A percentile compares a stretch with the other conserved stretches of the same genome.
Conservation (phyloP, 2,329 filamentous ascomycete genomes). For the Alternaria sp. region DNA sequence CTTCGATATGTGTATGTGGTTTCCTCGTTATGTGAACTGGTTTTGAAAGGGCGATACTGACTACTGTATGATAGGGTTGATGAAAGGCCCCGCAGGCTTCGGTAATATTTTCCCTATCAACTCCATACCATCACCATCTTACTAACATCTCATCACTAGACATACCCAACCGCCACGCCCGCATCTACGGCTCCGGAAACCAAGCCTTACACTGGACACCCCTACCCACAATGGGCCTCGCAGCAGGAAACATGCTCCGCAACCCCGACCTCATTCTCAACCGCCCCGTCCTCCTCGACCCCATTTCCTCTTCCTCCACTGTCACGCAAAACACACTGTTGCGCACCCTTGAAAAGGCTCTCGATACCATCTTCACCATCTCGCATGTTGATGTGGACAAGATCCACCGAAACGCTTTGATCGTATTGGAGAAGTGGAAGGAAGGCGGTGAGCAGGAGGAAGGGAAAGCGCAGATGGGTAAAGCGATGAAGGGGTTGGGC, state of each 20-base stretch:
- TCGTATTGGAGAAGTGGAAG: conserved; percentile 37
- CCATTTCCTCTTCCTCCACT: conserved; percentile 14
- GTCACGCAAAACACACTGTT: conserved; percentile 40
- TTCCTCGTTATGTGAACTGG: too few species aligned
- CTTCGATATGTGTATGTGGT: conserved; percentile 49
- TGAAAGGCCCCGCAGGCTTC: conserved; percentile 46
- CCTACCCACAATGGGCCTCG: conserved; percentile 28
- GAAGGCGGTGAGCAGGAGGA: neutral
- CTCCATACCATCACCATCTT: neutral
- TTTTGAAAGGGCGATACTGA: too few species aligned
- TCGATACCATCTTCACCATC: conserved; percentile 28
- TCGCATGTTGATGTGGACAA: conserved; percentile 36
- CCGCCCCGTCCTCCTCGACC: conserved; percentile 37
- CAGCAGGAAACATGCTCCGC: conserved; percentile 39
- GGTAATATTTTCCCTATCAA: neutral
- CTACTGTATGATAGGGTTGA: conserved; percentile 31
- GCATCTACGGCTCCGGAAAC: conserved; percentile 45
- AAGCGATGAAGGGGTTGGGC: conserved; percentile 36
- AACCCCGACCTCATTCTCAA: conserved; percentile 31
- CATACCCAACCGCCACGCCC: conserved; percentile 30
- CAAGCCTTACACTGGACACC: conserved; percentile 43
- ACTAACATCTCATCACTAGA: conserved; percentile 5
- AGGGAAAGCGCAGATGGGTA: neutral
- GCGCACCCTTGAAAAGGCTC: conserved; percentile 25
- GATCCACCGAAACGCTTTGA: conserved; percentile 36